Base-by-base conservation (phyloP, 148 eudicot genomes). In the Cornus kousa region DNA sequence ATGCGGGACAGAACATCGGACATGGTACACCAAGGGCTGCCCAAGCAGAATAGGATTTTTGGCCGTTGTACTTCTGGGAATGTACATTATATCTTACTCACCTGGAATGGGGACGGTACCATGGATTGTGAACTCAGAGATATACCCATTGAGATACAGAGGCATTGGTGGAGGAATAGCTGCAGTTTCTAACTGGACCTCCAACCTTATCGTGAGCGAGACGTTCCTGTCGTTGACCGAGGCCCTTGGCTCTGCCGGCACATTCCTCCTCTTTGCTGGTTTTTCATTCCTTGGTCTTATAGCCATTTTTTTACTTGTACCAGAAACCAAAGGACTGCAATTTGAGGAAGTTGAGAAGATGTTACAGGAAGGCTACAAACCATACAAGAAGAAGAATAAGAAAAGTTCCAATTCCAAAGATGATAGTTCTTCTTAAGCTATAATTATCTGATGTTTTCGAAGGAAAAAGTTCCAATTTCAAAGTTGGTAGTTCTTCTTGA, bases 41-140 rank as follows among this genome's bases (percentile, higher is more conserved):
- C 88, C 88, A 32, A 83, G 86, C 80, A 80, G 76, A 33, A 9
- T 80, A 7, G 90, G 90, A 3, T 77, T 78, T 40, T 35, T 75
- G 39, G 86, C 90, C 37, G 82, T 87, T 0, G 33, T 85, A 19
- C 68, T 83, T 31, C 80, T 87, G 8, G 87, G 78, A 65, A 23
- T 82, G 3, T 87, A 87, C 73, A 87, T 85, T 33, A 57, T 83
- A 0, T 40, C 50, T 1, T 87, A 80, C 80, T 80, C 87, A 8
- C 90, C 90, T 0, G 90, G 87, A 9, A 87, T 87, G 90, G 90
- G 90, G 9, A 78, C 90, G 5, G 87, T 77, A 0, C 90, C 90
- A 22, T 87, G 90, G 90, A 85, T 85, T 7, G 74, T 87, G 20
- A 87, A 85, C 81, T 87, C 90, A 0, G 87, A 87, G 46, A 82